Base-by-base conservation (phyloP, 2,329 filamentous ascomycete species). In the Aschersonia sp. region DNA sequence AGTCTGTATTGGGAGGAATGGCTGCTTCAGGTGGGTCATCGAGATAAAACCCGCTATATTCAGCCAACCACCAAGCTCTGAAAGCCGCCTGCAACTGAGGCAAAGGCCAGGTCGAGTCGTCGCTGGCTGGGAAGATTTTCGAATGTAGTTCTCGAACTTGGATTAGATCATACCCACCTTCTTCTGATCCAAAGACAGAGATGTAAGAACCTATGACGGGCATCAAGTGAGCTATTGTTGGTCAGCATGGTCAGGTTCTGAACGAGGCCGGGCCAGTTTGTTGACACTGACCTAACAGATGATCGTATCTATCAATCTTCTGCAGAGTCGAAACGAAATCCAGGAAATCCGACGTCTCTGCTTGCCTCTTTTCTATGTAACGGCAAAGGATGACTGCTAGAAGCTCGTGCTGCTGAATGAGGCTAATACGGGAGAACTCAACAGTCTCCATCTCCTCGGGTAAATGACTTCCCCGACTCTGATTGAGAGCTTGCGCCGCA, bases 21-120 rank as follows among this genome's bases (percentile, higher is more conserved):
- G 71, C 70, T 45, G 76, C 72, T 52, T 76, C 71, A 35, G 78
- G 73, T 22, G 78, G 75, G 56, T 83, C 77, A 55, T 94, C 87
- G 49, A 86, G 73, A 60, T 89, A 95, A 71, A 87, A 86, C 3
- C 87, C 87, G 54, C 86, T 92, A 65, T 96, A 96, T 58, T 97
- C 88, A 33, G 87, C 83, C 44, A 96, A 75, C 92, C 92, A 98
- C 75, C 86, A 88, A 5, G 83, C 78, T 47, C 79, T 76, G 10
- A 89, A 75, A 4, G 87, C 83, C 43, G 89, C 86, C 56, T 89
- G 83, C 10, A 97, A 74, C 55, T 82, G 83, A 12, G 81, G 72
- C 40, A 94, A 63, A 29, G 75, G 71, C 85, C 88, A 95, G 12
- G 73, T 68, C 42, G 82, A 70, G 50, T 80, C 78, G 45, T 88